Evolutionary conservation across 2,329 filamentous ascomycete species (phyloP).

Genomic region (Claviceps monticola): DNA sequence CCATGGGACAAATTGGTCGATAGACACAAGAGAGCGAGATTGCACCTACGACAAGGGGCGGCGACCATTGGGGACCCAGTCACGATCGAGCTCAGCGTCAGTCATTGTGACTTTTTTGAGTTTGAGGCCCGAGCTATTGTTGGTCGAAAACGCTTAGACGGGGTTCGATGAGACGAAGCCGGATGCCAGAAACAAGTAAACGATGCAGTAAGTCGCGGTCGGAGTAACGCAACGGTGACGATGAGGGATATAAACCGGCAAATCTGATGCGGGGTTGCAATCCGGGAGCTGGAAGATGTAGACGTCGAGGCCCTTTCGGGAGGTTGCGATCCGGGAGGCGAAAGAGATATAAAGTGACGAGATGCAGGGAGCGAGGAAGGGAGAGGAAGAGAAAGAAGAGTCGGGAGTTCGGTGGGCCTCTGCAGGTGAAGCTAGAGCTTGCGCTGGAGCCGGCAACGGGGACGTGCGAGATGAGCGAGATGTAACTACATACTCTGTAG

Average conservation of each 20-base stretch:
- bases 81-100: constrained; percentile 58
- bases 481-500: no score
- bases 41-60: constrained; percentile 70
- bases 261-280: neutral
- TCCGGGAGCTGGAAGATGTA: neutral
- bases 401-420: neutral
- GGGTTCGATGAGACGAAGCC: neutral
- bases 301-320: neutral
- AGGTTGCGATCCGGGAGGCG: constrained; percentile 1
- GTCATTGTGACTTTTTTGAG: constrained; percentile 23
- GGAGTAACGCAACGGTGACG: neutral
- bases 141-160: neutral
- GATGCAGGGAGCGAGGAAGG: constrained; percentile 1
- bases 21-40: neutral
- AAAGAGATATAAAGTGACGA: constrained; percentile 5
- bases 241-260: neutral
- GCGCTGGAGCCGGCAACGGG: no score
- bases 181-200: neutral
- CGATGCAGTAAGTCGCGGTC: neutral
- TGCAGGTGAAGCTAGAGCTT: no score
- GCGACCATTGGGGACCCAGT: constrained; percentile 66
- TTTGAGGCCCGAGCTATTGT: constrained; percentile 2
- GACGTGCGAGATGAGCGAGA: no score
- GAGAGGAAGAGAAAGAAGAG: constrained; percentile 1
- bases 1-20: neutral